Base-by-base conservation (phyloP, 305 asterid species). In the Salvia sclarea region DNA sequence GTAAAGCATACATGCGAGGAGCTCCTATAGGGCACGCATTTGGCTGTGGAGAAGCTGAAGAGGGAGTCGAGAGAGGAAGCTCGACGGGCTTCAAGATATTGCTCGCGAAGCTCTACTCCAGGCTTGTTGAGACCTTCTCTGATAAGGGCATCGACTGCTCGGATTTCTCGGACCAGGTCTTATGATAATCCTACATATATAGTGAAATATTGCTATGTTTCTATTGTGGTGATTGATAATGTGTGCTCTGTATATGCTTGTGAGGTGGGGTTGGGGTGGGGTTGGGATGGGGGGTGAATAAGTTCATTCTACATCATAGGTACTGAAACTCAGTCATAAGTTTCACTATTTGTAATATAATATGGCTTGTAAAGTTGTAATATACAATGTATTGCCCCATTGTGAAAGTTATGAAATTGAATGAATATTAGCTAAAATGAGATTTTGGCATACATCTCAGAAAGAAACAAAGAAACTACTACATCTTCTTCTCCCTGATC, bases 21-120 rank as follows among this genome's bases (percentile, higher is more conserved):
- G 89, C 88, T 72, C 94, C 87, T 0, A 73, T 94, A 30, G 95
- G 99, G 37, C 71, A 78, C 37, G 82, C 92, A 33, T 83, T 83
- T 10, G 71, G 43, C 37, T 28, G 25, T 63, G 68, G 49, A 49
- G 77, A 68, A 24, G 17, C 31, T 57, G 85, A 82, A 48, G 78
- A 79, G 52, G 84, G 79, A 76, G 64, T 4, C 18, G 76, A 53
- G 61, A 76, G 76, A 70, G 91, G 90, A 75, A 84, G 89, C 84
- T 95, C 99, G 1, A 85, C 81, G 2, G 98, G 99, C 0, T 95
- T 95, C 92, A 95, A 85, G 85, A 86, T 95, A 70, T 86, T 91
- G 95, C 94, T 95, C 25, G 65, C 80, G 20, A 95, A 95, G 90
- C 86, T 95, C 82, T 73, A 79, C 53, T 84, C 99, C 24, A 79